A percentile compares a stretch with the other conserved stretches of the same genome.
phyloP scores from a whole-genome alignment of 2,329 filamentous ascomycete species.

The Tympanopsis confertula region DNA sequence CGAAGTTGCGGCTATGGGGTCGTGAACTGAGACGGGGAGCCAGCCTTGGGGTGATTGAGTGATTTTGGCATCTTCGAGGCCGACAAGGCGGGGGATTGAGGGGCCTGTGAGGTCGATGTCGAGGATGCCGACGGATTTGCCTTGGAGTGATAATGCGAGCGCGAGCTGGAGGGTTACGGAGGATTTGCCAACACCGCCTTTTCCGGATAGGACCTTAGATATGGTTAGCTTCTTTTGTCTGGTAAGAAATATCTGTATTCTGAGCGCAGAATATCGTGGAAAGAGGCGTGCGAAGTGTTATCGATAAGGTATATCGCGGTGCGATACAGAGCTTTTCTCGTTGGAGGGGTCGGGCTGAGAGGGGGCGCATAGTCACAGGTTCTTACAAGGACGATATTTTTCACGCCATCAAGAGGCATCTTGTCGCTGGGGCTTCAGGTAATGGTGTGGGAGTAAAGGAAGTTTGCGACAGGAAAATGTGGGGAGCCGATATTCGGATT shows the following conservation, averaged over 20 bases:
- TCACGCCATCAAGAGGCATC: slow-evolving; percentile 27
- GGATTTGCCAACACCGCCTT: slow-evolving; percentile 96
- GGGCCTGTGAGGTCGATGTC: slow-evolving; percentile 94
- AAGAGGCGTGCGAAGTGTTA: no score
- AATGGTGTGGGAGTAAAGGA: no score
- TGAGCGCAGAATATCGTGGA: no score
- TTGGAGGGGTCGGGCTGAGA: neutral
- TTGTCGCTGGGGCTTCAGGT: slow-evolving; percentile 4
- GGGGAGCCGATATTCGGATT: no score
- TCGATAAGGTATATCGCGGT: slow-evolving; percentile 21
- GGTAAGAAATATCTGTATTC: no score
- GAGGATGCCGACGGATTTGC: slow-evolving; percentile 83
- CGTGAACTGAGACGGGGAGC: slow-evolving; percentile 78
- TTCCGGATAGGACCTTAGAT: slow-evolving; percentile 70
- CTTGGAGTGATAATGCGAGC: slow-evolving; percentile 72
- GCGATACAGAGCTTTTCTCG: slow-evolving; percentile 1
- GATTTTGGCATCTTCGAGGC: slow-evolving; percentile 78
- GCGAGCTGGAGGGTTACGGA: slow-evolving; percentile 95
- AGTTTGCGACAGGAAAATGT: no score
- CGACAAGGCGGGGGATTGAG: slow-evolving; percentile 89
- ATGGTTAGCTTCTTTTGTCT: no score
- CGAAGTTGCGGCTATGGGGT: slow-evolving; percentile 31
- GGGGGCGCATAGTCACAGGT: neutral
- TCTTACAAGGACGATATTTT: slow-evolving; percentile 27
- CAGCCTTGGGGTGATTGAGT: slow-evolving; percentile 84